Percentiles rank a stretch among this genome's conserved stretches.
phyloP scores from a whole-genome alignment of 1,139 yeast genomes.

The Suzukiozyma palmioleophila region DNA sequence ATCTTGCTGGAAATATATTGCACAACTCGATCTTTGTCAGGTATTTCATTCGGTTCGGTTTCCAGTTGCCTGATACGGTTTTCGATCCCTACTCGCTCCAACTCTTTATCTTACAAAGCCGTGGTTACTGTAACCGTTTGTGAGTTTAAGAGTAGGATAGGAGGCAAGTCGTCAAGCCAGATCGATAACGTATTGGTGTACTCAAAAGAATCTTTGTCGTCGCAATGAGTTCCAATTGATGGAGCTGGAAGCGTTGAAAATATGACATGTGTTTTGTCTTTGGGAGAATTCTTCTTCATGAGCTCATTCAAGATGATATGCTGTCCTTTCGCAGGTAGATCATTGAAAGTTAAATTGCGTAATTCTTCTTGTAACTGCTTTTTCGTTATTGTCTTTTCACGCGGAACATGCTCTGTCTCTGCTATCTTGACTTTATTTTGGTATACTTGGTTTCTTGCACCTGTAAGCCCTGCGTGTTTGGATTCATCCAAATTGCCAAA shows the following conservation, averaged over 20 bases:
- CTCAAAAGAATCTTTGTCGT: conserved; percentile 62
- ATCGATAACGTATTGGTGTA: conserved; percentile 73
- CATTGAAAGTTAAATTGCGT: conserved; percentile 61
- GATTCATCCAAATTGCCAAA: not conserved
- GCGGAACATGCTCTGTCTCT: conserved; percentile 1
- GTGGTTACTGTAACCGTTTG: conserved; percentile 96
- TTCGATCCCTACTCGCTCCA: no score
- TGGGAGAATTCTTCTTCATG: conserved; percentile 60
- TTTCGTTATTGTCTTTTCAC: conserved; percentile 21
- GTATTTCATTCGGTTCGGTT: no score
- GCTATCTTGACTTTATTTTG: conserved; percentile 6
- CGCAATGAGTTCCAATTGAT: conserved; percentile 69
- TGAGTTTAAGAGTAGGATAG: conserved; percentile 75
- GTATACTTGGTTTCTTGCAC: conserved; percentile 10
- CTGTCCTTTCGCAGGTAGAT: conserved; percentile 87
- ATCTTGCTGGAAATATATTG: no score
- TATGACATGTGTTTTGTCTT: conserved; percentile 59
- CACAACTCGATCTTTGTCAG: no score
- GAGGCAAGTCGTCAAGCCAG: conserved; percentile 82
- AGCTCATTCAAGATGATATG: conserved; percentile 83
- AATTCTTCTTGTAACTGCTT: conserved; percentile 37
- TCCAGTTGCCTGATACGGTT: no score
- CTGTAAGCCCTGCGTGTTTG: not conserved
- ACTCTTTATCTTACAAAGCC: conserved; percentile 49
- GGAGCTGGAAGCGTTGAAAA: conserved; percentile 93